Evolutionary conservation across 192 early-diverging fungal genomes (phyloP).

Genomic region (Coemansia nantahalensis): DNA sequence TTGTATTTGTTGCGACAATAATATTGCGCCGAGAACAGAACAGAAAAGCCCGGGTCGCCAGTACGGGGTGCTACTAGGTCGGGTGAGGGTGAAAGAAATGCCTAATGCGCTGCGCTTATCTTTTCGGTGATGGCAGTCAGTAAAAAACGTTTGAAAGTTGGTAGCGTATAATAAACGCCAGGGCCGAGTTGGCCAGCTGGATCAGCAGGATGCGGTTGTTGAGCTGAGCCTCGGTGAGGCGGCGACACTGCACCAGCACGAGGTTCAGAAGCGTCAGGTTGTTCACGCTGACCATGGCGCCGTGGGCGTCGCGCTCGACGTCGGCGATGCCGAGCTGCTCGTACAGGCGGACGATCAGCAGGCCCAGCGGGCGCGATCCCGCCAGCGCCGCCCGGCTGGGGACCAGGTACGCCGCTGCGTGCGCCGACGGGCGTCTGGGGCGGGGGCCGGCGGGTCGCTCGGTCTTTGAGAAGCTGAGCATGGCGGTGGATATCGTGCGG

Average conservation of each 20-base stretch:
- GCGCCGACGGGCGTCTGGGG: slow-evolving; percentile 1
- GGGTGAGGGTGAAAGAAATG: no score
- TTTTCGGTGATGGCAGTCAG: no score
- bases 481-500: slow-evolving; percentile 32
- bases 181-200: slow-evolving; percentile 62
- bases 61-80: no score
- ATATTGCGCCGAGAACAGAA: no score
- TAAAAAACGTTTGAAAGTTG: slow-evolving; percentile 81
- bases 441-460: not conserved
- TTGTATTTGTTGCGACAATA: no score
- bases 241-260: slow-evolving; percentile 74
- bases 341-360: slow-evolving; percentile 26
- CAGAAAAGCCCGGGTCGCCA: no score
- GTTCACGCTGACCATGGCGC: slow-evolving; percentile 61
- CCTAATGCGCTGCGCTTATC: no score
- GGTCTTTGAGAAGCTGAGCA: slow-evolving; percentile 35
- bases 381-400: slow-evolving; percentile 38
- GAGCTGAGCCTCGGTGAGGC: slow-evolving; percentile 66
- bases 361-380: slow-evolving; percentile 30
- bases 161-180: slow-evolving; percentile 85
- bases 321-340: slow-evolving; percentile 27
- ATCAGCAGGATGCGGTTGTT: slow-evolving; percentile 60
- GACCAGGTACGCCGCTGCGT: slow-evolving; percentile 25
- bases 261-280: slow-evolving; percentile 95
- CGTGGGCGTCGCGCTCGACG: slow-evolving; percentile 33